These are phyloP conservation scores for Acer campestre DNA, from an alignment of 345 rosid species.

Conservation along the genomic window DNA sequence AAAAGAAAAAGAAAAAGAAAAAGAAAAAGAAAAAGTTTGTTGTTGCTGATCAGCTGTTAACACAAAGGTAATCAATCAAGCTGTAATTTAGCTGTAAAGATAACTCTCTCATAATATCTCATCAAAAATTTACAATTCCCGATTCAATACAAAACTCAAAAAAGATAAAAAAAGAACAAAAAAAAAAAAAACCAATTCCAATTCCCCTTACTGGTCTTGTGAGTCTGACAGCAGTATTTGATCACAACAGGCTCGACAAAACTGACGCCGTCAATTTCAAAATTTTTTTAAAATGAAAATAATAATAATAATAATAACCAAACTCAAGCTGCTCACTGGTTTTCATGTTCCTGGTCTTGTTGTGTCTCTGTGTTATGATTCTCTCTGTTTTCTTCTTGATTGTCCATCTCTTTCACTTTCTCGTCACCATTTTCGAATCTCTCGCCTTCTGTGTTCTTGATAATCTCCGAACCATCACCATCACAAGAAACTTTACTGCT, in stretches of 20 bases:
- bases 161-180: not conserved
- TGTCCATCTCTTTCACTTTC: slow-evolving; percentile 38
- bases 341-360: slow-evolving; percentile 25
- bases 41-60: too few species aligned
- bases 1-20: too few species aligned
- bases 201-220: too few species aligned
- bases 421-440: slow-evolving; percentile 30
- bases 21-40: too few species aligned
- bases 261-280: too few species aligned
- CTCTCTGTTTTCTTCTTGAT: slow-evolving; percentile 20
- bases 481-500: slow-evolving; percentile 39
- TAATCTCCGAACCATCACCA: slow-evolving; percentile 32
- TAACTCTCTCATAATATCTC: slow-evolving; percentile 25
- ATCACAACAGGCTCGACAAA: too few species aligned
- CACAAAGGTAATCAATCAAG: too few species aligned
- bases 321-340: slow-evolving; percentile 25
- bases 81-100: slow-evolving; percentile 1
- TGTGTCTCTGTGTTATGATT: slow-evolving; percentile 16
- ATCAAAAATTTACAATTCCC: slow-evolving; percentile 48
- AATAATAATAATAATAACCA: too few species aligned
- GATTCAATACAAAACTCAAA: not conserved
- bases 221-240: too few species aligned
- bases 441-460: slow-evolving; percentile 25
- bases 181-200: not conserved
- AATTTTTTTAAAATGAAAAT: too few species aligned